Evolutionary conservation across 805 yeast genomes (phyloP).

Genomic region (Torulaspora franciscae): DNA sequence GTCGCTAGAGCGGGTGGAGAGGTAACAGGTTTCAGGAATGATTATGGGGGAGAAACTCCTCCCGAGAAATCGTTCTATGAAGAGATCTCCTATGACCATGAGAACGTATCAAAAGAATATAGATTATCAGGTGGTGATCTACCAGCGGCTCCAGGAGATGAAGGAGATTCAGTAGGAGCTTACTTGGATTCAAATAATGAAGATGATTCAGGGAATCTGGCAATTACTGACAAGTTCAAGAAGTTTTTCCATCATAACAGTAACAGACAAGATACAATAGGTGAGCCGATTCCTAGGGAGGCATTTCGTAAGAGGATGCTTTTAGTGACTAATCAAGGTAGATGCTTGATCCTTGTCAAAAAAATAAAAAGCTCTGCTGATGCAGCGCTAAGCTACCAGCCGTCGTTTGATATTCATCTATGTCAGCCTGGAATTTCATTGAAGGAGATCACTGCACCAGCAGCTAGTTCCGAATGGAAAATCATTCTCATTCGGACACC

Average conservation of each 20-base stretch:
- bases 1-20: constrained; percentile 45
- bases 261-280: constrained; percentile 12
- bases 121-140: constrained; percentile 16
- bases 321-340: constrained; percentile 57
- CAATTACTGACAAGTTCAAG: constrained; percentile 27
- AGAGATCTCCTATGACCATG: constrained; percentile 20
- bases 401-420: constrained; percentile 52
- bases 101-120: constrained; percentile 18
- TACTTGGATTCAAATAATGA: constrained; percentile 1
- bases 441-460: constrained; percentile 49
- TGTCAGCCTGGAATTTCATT: constrained; percentile 49
- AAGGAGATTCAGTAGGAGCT: not conserved
- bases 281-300: constrained; percentile 27
- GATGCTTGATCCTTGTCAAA: constrained; percentile 50
- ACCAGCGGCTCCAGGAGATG: constrained; percentile 1
- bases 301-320: constrained; percentile 47
- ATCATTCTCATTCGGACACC: constrained; percentile 54
- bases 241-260: constrained; percentile 27
- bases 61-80: constrained; percentile 34
- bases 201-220: constrained; percentile 13
- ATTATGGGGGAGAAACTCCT: constrained; percentile 21
- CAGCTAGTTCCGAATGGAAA: constrained; percentile 37
- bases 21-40: constrained; percentile 39
- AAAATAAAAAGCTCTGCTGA: constrained; percentile 35
- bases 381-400: constrained; percentile 38